Evolutionary conservation across 2,329 filamentous ascomycete genomes (phyloP).

Genomic region (Fusarium fracticaudum): DNA sequence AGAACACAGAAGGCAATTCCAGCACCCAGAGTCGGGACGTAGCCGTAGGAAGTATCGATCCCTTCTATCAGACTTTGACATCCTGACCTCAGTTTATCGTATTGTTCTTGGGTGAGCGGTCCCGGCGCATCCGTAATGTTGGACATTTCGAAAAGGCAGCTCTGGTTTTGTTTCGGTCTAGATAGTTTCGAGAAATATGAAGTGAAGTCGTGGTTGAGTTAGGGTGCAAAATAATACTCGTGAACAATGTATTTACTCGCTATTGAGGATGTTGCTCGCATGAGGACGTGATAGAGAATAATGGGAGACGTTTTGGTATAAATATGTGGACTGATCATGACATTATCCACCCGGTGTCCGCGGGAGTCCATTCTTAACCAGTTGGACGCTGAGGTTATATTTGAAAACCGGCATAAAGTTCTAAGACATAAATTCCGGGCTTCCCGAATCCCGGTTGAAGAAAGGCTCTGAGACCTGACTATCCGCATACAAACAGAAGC

Average conservation of each 20-base stretch:
- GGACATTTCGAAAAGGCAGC: neutral
- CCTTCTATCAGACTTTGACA: neutral
- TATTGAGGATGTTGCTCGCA: neutral
- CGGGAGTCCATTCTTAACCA: neutral
- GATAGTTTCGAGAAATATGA: fast-evolving
- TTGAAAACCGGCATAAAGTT: neutral
- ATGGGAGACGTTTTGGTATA: neutral
- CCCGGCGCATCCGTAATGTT: neutral
- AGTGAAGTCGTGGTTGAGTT: neutral
- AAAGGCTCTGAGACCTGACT: no score
- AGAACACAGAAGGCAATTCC: neutral
- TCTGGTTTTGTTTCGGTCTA: fast-evolving
- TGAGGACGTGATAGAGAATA: no score
- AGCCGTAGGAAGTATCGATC: neutral
- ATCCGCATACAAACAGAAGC: fast-evolving
- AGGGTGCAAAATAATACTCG: fast-evolving
- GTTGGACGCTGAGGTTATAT: neutral
- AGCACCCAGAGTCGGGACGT: neutral
- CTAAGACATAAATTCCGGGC: neutral
- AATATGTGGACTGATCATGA: neutral
- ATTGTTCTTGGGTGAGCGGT: neutral
- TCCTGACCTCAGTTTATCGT: neutral
- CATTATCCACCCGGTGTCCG: neutral
- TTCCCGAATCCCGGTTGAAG: neutral
- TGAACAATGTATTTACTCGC: neutral